Evolutionary conservation across 805 yeast genomes (phyloP).

Genomic region (Zygosaccharomyces lentus): DNA sequence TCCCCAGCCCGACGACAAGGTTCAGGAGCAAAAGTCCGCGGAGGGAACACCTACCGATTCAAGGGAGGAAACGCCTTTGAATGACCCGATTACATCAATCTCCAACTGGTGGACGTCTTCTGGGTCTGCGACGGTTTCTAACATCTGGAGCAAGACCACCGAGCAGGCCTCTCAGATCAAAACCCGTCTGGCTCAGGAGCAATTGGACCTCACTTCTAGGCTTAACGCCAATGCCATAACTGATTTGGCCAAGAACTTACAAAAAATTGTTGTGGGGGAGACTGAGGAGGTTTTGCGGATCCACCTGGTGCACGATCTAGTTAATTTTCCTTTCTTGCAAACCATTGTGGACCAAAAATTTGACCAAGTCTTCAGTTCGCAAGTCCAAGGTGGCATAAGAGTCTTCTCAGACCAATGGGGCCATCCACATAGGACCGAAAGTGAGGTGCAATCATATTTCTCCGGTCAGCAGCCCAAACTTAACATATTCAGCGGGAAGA

Average conservation of each 20-base stretch:
- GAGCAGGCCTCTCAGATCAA: conserved; percentile 42
- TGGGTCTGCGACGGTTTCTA: conserved; percentile 61
- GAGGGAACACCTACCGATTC: conserved; percentile 12
- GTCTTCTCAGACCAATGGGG: conserved; percentile 53
- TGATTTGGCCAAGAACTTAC: conserved; percentile 33
- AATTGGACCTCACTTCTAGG: conserved; percentile 28
- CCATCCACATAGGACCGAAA: conserved; percentile 23
- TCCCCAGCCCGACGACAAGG: conserved; percentile 13
- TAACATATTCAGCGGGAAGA: conserved; percentile 69
- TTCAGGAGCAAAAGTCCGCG: conserved; percentile 19
- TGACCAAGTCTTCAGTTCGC: conserved; percentile 56
- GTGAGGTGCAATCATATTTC: neutral
- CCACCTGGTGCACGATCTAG: conserved; percentile 64
- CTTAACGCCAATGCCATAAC: conserved; percentile 23
- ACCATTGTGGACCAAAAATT: conserved; percentile 48
- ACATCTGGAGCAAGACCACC: conserved; percentile 62
- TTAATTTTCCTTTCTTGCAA: conserved; percentile 44
- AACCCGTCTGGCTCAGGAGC: conserved; percentile 36
- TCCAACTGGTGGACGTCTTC: conserved; percentile 73
- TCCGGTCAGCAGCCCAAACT: conserved; percentile 41
- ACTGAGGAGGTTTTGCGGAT: conserved; percentile 55
- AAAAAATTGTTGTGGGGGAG: conserved; percentile 35
- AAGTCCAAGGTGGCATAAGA: conserved; percentile 73
- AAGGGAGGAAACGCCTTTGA: conserved; percentile 26
- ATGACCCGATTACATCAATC: conserved; percentile 62